Base-by-base conservation (phyloP, 768 basidiomycete species). In the Tylopilus subfusipes region DNA sequence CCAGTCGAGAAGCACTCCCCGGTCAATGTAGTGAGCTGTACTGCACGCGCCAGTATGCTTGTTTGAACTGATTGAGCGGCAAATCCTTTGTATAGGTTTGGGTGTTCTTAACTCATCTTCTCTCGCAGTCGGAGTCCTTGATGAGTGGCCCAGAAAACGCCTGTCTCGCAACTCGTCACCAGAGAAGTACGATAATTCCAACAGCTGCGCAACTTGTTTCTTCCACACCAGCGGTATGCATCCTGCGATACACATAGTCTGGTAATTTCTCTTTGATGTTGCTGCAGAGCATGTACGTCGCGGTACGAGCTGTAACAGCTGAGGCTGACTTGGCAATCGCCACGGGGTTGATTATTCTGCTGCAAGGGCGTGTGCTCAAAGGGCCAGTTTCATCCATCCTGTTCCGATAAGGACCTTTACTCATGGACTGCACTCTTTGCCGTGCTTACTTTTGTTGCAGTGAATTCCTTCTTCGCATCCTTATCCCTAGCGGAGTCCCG, bases 361-460 rank as follows among this genome's bases (percentile, higher is more conserved):
- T 54, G 27, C 39, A 42, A 7, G 45, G 42, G n/a, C 25, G 25
- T 34, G 48, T 45, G 1, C 40, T 54, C 13, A 36, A 16, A 7
- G 22, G 38, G 50, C 39, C 29, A 30, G 54, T 38, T 24, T 29
- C 42, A 5, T 36, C 22, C 0, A 39, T 34, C 24, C 5, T 34
- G 18, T 22, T 27, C 14, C 2, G 25, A 33, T 13, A 18, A 2
- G 19, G 29, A 29, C 29, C 5, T 29, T 29, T 29, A 29, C 29
- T 29, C 29, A 29, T 60, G 60, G 58, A 62, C 55, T n/a, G 49
- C 55, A 18, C 8, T 60, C 19, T 57, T 52, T 30, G 49, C 48
- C 12, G 22, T 52, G 2, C 14, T 45, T 9, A 45, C 39, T 22
- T 42, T 61, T 6, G 39, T 57, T 12, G 0, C 40, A 2, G 55